Evolutionary conservation across 305 asterid genomes (phyloP), one percentile per base, ranked within the genome.

Genomic region (Fraxinus floribunda): DNA sequence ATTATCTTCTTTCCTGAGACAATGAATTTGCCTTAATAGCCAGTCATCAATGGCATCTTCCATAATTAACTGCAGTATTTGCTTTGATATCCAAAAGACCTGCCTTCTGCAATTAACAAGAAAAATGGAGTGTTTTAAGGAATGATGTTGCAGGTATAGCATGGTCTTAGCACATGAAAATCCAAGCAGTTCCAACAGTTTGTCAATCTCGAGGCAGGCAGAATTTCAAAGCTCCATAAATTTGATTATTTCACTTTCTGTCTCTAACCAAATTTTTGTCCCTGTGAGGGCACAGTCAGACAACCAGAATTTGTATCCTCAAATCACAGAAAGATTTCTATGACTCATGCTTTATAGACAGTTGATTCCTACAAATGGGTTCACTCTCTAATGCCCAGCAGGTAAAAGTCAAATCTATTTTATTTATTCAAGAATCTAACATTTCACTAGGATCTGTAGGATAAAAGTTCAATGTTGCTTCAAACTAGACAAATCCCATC

Each of bases 1-100:
- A 83, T 91, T 89, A 86, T 92, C 97, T 62, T 93, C 99, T 82
- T 93, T 89, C 20, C 99, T 95, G 76, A 96, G 97, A 93, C 89
- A 91, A 81, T 94, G 98, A 81, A 96, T 93, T 89, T 96, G 95
- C 90, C 95, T 87, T 84, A 92, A 80, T 76, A 96, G 95, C 99
- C 99, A 96, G 85, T 96, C 99, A 86, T 96, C 99, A 85, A 96
- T 94, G 78, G 99, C 99, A 84, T 96, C 99, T 89, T 96, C 99
- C 99, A 96, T 96, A 88, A 96, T 85, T 85, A 96, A 85, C 91
- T 96, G 99, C 90, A 96, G 90, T 84, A 96, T 94, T 87, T 96
- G 98, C 90, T 93, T 96, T 83, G 99, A 96, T 89, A 96, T 96
- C 99, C 99, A 96, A 88, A 93, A 96, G 26, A 96, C 99, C 88